Base-by-base conservation (phyloP, 331 rosid species). In the Dryas integrifolia region DNA sequence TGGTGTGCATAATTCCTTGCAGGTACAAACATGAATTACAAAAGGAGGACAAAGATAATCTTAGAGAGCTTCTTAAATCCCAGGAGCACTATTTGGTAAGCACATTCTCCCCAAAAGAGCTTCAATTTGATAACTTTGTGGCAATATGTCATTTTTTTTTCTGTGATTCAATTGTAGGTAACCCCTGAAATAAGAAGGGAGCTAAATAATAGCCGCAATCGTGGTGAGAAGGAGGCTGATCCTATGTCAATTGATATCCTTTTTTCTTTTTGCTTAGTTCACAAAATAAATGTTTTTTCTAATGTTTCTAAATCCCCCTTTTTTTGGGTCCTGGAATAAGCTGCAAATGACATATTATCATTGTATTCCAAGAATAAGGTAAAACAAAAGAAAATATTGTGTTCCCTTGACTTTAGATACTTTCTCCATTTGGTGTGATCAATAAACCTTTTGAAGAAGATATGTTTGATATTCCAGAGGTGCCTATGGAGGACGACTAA, bases 401-500 rank as follows among this genome's bases (percentile, higher is more conserved):
- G 49, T 69, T 57, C 90, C 92, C 94, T 90, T 89, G 83, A 93
- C 96, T 51, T 39, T 53, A 10, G 58, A 44, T 83, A 89, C 97
- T 90, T 5, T 79, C 84, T 65, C 82, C 96, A 15, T 72, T 83
- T 39, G 73, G 83, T 82, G 86, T 90, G 72, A 83, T 89, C 71
- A 88, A 83, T 75, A 93, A 81, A 75, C 81, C 92, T 63, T 86
- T 88, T 58, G 92, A 91, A 82, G 98, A 94, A 78, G 89, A 91
- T 74, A 86, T 90, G 82, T 88, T 85, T 46, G 89, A 94, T 78
- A 85, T 94, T 84, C 98, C 97, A 70, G 89, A 82, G 6, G 95
- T 94, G 64, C 97, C 97, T 15, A 94, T 94, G 98, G 98, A 94
- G 82, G 88, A 86, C 72, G 89, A 87, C 78, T 93, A 72, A 79